Evolutionary conservation across 1,139 yeast genomes (phyloP), one percentile per base, ranked within the genome.

Genomic region (Zygoascus meyerae): DNA sequence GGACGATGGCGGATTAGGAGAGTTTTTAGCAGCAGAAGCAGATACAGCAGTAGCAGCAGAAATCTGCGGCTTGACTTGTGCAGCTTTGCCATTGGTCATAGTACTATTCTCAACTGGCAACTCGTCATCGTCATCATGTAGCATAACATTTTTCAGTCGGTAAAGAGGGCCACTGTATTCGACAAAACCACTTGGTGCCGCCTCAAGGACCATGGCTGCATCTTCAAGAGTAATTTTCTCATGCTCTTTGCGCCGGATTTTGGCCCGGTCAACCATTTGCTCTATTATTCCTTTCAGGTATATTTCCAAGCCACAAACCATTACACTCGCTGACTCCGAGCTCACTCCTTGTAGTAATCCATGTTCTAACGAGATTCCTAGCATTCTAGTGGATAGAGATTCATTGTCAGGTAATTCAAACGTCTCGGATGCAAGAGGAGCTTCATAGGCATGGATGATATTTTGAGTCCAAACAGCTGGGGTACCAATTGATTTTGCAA

Each of bases 401-500:
- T 83, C 92, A 37, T 75, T 71, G 56, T 92, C 97, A 0, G 97
- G 97, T 11, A 92, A 66, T 54, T 92, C 92, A 61, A 74, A 86
- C 35, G 78, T 73, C 55, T 90, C 95, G 0, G 87, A 73, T 1
- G 94, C 77, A 34, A 92, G 71, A 3, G 95, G 95, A 2, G 94
- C 79, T 56, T 86, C 87, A 47, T 87, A 78, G n/a, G 95, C 95
- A 60, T 83, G 90, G 44, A 84, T 77, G 21, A 92, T 89, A 62
- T 94, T 98, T 64, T 89, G 96, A 28, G 94, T 89, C 95, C 96
- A 89, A 56, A 83, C 83, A 47, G 80, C 76, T 56, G 89, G 70
- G 65, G 80, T 76, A 59, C 81, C 48, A 9, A 17, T 30, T 3
- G 47, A 34, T 9, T 39, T 35, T 12, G 70, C 43, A 43, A 44